A percentile compares a stretch with the other conserved stretches of the same genome.
phyloP scores from a whole-genome alignment of 306 rosid species.

The Lagenaria siceraria region DNA sequence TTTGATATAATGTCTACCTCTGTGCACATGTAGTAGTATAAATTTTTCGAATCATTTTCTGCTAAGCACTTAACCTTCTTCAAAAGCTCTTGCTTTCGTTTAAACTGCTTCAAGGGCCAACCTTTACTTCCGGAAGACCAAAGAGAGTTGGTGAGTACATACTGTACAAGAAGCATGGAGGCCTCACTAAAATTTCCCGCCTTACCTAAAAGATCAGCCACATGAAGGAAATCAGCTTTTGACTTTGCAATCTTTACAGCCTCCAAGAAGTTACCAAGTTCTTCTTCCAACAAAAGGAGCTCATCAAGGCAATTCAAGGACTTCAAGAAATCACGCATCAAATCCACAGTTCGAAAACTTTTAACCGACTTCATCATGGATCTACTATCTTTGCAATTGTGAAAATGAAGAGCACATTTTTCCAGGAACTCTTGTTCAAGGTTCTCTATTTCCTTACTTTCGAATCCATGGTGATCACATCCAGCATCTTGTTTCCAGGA shows the following conservation, averaged over 20 bases:
- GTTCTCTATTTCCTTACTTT: slow-evolving; percentile 13
- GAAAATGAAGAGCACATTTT: slow-evolving; percentile 45
- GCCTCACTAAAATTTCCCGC: slow-evolving; percentile 42
- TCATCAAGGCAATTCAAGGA: slow-evolving; percentile 34
- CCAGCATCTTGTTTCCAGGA: slow-evolving; percentile 43
- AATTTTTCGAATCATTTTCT: slow-evolving; percentile 16
- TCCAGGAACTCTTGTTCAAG: slow-evolving; percentile 48
- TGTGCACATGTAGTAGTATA: slow-evolving; percentile 22
- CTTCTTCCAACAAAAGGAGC: slow-evolving; percentile 55
- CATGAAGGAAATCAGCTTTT: slow-evolving; percentile 31
- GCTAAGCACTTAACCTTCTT: slow-evolving; percentile 39
- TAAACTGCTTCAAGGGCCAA: slow-evolving; percentile 44
- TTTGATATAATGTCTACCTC: slow-evolving; percentile 37
- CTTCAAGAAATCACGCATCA: slow-evolving; percentile 43
- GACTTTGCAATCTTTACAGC: slow-evolving; percentile 45
- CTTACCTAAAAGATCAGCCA: slow-evolving; percentile 42
- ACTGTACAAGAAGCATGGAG: slow-evolving; percentile 20
- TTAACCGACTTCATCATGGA: slow-evolving; percentile 65
- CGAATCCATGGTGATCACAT: slow-evolving; percentile 9
- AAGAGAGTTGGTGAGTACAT: slow-evolving; percentile 33
- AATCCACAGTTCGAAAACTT: slow-evolving; percentile 41
- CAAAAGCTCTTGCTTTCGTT: slow-evolving; percentile 30
- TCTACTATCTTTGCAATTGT: slow-evolving; percentile 24
- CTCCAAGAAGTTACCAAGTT: slow-evolving; percentile 44
- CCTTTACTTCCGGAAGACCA: slow-evolving; percentile 36